Base-by-base conservation (phyloP, 2,329 filamentous ascomycete genomes). In the Alternaria panax region DNA sequence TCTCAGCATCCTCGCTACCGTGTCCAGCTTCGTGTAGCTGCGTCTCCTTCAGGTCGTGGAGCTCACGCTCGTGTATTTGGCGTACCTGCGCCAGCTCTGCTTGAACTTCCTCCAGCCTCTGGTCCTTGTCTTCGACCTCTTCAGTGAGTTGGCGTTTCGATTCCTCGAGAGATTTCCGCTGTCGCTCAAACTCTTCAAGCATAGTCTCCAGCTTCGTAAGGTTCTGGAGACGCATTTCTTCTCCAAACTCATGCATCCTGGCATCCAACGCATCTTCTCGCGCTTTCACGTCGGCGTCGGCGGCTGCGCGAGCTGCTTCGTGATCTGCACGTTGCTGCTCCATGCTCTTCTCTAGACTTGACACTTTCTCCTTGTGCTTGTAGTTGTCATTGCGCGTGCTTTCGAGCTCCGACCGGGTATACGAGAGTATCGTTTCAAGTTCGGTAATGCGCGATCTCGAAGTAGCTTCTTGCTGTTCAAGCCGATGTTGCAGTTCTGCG, bases 361-460 rank as follows among this genome's bases (percentile, higher is more conserved):
- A 45, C 8, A 73, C 53, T 22, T 51, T 63, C 12, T 74, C 73
- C 36, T 72, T 73, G 25, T 75, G 69, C 54, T 65, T 73, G 65
- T 75, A 75, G 34, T 66, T 69, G 27, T 74, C 72, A 2, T 62
- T 64, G 7, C 74, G 71, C 12, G 70, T 55, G 27, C 59, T 59
- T 16, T 77, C 75, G 2, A 77, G 66, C 48, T 78, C 75, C 4
- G 68, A 68, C 5, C 71, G 70, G 8, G 75, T 76, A 54, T 71
- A 78, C 1, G 72, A 66, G 8, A 76, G 65, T 12, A 76, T 68
- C 3, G 75, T 75, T 45, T 77, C 75, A 28, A 78, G 71, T 51
- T 78, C 72, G 2, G 68, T 72, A 27, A 77, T 75, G 38, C 74
- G 73, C 14, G 68, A 71, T 27, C 66, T 66, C 11, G 73, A 71